Conservation (phyloP, 306 rosid genomes). For the Hippophae gyantsensis region DNA sequence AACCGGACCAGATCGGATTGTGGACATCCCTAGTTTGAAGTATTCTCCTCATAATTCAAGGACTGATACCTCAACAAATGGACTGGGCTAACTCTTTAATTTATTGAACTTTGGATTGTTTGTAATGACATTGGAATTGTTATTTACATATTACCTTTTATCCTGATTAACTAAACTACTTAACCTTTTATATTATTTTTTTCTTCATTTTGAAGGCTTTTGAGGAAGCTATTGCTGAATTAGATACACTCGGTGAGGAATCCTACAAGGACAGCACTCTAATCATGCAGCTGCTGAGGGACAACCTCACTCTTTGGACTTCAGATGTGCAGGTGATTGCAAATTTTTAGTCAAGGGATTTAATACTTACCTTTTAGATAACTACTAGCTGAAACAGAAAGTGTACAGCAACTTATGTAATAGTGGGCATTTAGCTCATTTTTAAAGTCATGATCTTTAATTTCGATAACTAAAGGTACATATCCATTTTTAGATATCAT, state of each 20-base stretch:
- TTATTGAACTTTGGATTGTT: no score
- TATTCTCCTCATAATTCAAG: no score
- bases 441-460: neutral
- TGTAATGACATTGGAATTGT: neutral
- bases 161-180: neutral
- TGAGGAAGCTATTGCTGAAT: conserved; percentile 38
- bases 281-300: conserved; percentile 37
- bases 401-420: neutral
- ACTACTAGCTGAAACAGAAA: no score
- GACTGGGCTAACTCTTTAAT: no score
- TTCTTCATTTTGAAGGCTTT: conserved; percentile 17
- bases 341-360: neutral
- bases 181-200: neutral
- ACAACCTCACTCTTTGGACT: conserved; percentile 43
- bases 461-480: neutral
- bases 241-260: conserved; percentile 36
- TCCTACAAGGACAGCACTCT: conserved; percentile 41
- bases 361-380: no score
- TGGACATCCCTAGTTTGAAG: no score
- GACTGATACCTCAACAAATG: no score
- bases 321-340: conserved; percentile 35
- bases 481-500: no score
- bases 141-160: neutral
- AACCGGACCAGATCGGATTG: no score
- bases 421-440: neutral